These are phyloP conservation scores for Neurospora sp. DNA, from an alignment of 495 filamentous ascomycete genomes.

Conservation along the genomic window DNA sequence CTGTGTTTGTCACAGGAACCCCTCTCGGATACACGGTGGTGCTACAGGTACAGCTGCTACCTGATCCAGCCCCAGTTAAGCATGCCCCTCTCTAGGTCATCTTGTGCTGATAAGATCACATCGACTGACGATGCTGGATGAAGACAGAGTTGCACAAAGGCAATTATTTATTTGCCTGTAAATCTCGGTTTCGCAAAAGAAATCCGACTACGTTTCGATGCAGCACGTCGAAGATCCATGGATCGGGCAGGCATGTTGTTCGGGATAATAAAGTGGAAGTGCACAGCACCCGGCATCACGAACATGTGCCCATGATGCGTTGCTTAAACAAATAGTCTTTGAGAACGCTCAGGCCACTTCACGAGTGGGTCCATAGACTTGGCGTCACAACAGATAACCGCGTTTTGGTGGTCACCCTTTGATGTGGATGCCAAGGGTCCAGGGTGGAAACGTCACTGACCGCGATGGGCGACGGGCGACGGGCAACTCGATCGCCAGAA, in stretches of 20 bases:
- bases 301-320: background rate
- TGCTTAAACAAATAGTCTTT: background rate
- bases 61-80: background rate
- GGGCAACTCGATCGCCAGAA: background rate
- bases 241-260: too few species aligned
- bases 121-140: background rate
- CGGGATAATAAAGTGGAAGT: background rate
- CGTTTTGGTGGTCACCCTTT: background rate
- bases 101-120: background rate
- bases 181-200: background rate
- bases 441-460: background rate
- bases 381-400: background rate
- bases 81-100: background rate
- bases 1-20: background rate
- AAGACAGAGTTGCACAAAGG: background rate
- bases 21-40: background rate
- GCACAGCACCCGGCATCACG: background rate
- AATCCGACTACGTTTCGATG: background rate
- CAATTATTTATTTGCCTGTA: background rate
- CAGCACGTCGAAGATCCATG: too few species aligned
- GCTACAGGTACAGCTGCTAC: background rate
- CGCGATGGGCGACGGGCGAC: background rate
- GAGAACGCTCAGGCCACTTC: background rate
- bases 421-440: background rate
- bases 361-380: background rate